Conservation (phyloP, 352 stramenopile species). For the Globisporangium yorkense region DNA sequence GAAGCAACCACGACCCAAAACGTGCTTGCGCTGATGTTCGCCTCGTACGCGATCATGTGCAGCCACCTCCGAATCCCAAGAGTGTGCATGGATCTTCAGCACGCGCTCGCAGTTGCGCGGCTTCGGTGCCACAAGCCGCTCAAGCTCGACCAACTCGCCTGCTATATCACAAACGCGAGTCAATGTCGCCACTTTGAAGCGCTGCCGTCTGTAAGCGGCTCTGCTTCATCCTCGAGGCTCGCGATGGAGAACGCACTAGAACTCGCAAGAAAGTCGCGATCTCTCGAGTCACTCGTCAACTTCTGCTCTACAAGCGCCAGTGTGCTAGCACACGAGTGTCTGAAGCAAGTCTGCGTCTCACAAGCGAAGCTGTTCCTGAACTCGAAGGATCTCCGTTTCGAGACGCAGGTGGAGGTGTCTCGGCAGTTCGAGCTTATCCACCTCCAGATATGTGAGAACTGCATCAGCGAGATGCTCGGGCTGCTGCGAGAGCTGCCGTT, state of each 20-base stretch:
- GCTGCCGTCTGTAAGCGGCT: background rate
- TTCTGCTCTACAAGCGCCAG: constrained; percentile 11
- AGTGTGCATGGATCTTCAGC: constrained; percentile 21
- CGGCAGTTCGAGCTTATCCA: constrained; percentile 8
- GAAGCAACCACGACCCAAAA: background rate
- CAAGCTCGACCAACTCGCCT: background rate
- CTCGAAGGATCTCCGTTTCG: constrained; percentile 1
- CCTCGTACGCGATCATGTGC: constrained; percentile 21
- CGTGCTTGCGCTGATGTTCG: constrained; percentile 17
- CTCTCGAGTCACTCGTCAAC: constrained; percentile 2
- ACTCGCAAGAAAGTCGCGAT: constrained; percentile 5
- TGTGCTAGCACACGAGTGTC: constrained; percentile 1
- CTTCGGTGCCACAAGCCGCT: background rate
- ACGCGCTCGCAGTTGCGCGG: background rate
- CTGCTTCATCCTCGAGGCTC: background rate
- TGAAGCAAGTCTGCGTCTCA: constrained; percentile 6
- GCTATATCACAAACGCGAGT: background rate
- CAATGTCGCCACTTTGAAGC: background rate
- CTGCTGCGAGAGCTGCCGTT: constrained; percentile 20
- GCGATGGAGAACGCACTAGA: constrained; percentile 3
- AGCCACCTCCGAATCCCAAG: constrained; percentile 14
- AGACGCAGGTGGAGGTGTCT: background rate
- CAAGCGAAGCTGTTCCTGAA: constrained; percentile 2
- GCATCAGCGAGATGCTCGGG: constrained; percentile 21
- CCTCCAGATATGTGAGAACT: constrained; percentile 18